These are phyloP conservation scores for Cercospora janseana DNA, from an alignment of 2,329 filamentous ascomycete species.

Conservation along the genomic window DNA sequence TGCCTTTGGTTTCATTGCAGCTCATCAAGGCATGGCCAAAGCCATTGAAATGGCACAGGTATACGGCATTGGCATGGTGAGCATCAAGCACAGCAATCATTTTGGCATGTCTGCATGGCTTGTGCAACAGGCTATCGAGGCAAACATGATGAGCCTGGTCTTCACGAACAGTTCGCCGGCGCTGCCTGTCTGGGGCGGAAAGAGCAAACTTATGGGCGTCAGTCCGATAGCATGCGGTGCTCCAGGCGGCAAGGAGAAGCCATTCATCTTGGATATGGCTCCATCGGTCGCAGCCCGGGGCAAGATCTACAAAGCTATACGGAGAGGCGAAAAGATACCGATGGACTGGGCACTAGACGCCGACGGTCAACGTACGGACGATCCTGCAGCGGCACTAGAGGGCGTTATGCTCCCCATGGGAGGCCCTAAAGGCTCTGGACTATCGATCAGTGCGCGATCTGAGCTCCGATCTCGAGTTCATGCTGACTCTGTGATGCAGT, in stretches of 20 bases:
- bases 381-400: slow-evolving; percentile 67
- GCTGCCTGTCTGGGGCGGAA: slow-evolving; percentile 68
- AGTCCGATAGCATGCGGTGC: slow-evolving; percentile 74
- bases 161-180: slow-evolving; percentile 66
- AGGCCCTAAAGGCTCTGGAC: slow-evolving; percentile 74
- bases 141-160: slow-evolving; percentile 60
- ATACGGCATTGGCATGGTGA: slow-evolving; percentile 73
- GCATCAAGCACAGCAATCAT: slow-evolving; percentile 74
- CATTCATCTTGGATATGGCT: slow-evolving; percentile 76
- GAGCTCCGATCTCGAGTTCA: slow-evolving; percentile 32
- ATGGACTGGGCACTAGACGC: slow-evolving; percentile 71
- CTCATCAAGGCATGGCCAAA: slow-evolving; percentile 62
- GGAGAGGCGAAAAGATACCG: slow-evolving; percentile 68
- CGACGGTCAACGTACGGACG: slow-evolving; percentile 54
- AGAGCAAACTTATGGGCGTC: slow-evolving; percentile 67
- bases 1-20: slow-evolving; percentile 72
- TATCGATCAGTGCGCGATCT: slow-evolving; percentile 61
- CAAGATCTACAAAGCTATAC: slow-evolving; percentile 68
- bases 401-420: slow-evolving; percentile 86
- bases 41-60: slow-evolving; percentile 65
- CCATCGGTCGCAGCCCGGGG: slow-evolving; percentile 68
- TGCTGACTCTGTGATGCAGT: not conserved
- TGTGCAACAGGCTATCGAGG: slow-evolving; percentile 73
- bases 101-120: slow-evolving; percentile 83
- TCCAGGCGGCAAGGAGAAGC: slow-evolving; percentile 57